Conservation (phyloP, 2,329 filamentous ascomycete species). For the Alternaria triticimaculans region DNA sequence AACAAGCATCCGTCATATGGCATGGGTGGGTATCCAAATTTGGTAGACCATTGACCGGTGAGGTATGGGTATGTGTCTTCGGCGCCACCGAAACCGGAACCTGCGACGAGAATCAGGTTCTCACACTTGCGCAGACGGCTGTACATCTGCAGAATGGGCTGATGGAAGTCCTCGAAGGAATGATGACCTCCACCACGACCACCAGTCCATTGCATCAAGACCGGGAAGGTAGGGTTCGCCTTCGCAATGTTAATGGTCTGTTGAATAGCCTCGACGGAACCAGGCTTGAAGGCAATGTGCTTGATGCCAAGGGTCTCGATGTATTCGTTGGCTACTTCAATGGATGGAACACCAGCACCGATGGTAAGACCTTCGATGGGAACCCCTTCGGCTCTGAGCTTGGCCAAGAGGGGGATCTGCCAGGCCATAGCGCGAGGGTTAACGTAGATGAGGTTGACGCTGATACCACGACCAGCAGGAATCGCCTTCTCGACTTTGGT, state of each 20-base stretch:
- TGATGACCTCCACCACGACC: conserved; percentile 59
- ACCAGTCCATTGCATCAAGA: conserved; percentile 59
- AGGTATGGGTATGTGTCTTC: conserved; percentile 58
- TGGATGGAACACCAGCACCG: conserved; percentile 57
- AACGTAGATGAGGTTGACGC: conserved; percentile 62
- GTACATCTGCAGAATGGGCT: conserved; percentile 57
- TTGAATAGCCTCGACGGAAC: conserved; percentile 54
- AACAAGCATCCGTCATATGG: conserved; percentile 57
- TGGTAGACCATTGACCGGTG: conserved; percentile 53
- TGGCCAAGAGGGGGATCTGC: conserved; percentile 60
- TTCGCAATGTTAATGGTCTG: conserved; percentile 57
- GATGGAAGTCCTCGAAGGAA: conserved; percentile 59
- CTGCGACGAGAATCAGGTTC: conserved; percentile 57
- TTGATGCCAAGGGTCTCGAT: conserved; percentile 64
- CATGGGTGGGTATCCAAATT: conserved; percentile 55
- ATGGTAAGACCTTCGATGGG: conserved; percentile 58
- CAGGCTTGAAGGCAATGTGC: conserved; percentile 58
- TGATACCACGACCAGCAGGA: conserved; percentile 59
- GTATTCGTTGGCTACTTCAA: conserved; percentile 57
- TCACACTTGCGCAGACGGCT: conserved; percentile 52
- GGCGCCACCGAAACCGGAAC: conserved; percentile 56
- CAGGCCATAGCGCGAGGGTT: conserved; percentile 60
- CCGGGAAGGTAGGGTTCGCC: conserved; percentile 54
- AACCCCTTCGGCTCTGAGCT: conserved; percentile 55
- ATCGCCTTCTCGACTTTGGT: conserved; percentile 53